phyloP scores from a whole-genome alignment of 139 green algal genomes.

The Pycnococcus provasolii region DNA sequence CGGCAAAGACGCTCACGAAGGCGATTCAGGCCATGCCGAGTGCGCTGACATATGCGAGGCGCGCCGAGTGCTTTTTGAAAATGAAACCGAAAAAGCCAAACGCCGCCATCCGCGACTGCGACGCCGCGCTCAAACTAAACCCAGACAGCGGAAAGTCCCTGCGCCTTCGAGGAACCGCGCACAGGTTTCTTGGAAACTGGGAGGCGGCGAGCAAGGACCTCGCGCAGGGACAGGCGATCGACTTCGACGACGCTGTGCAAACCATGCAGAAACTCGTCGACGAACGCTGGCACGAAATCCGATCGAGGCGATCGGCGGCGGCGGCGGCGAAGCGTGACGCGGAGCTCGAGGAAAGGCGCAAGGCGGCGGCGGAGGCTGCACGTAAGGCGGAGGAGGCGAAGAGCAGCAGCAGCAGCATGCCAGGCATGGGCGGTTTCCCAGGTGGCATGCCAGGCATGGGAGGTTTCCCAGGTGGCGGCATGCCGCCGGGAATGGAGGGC shows the following conservation, averaged over 20 bases:
- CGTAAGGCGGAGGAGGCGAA: background rate
- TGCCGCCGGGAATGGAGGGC: background rate
- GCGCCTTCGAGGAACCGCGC: constrained; percentile 15
- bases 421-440: constrained; percentile 3
- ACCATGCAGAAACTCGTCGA: background rate
- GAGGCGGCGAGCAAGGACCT: constrained; percentile 15
- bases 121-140: constrained; percentile 23
- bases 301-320: background rate
- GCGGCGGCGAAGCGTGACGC: background rate
- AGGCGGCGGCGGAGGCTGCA: constrained; percentile 3
- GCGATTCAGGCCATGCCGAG: background rate
- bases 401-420: background rate
- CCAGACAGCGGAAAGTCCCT: constrained; percentile 21
- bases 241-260: constrained; percentile 15
- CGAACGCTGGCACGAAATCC: background rate
- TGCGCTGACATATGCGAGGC: constrained; percentile 9
- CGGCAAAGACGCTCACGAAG: constrained; percentile 7
- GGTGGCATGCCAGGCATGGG: constrained; percentile 2
- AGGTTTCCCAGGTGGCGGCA: constrained; percentile 1
- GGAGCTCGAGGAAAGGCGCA: background rate
- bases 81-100: background rate
- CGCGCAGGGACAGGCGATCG: background rate
- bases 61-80: constrained; percentile 13
- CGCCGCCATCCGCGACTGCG: constrained; percentile 22
- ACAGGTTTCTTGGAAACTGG: constrained; percentile 18